Percentiles rank a stretch among this genome's conserved stretches.
Evolutionary conservation across 768 basidiomycete genomes (phyloP).

Genomic region (Boletus subcaerulescens): DNA sequence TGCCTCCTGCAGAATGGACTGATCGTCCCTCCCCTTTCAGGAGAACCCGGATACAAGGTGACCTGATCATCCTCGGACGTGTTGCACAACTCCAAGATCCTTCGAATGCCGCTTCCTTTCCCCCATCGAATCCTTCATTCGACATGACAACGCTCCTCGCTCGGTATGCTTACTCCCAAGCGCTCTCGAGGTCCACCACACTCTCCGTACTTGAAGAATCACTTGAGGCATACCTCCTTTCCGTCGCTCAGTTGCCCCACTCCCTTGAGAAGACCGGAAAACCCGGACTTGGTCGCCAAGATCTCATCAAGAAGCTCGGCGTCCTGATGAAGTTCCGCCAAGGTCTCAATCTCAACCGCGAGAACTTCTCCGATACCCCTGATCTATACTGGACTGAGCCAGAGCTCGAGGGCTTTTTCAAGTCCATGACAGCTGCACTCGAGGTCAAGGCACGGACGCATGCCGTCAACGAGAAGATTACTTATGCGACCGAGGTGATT

Average conservation of each 20-base stretch:
- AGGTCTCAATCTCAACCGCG: slow-evolving; percentile 83
- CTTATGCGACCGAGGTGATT: slow-evolving; percentile 74
- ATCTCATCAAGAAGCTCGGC: slow-evolving; percentile 89
- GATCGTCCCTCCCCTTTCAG: slow-evolving; percentile 38
- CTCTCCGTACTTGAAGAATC: slow-evolving; percentile 85
- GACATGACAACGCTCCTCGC: slow-evolving; percentile 75
- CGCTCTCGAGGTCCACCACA: slow-evolving; percentile 84
- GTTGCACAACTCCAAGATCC: slow-evolving; percentile 56
- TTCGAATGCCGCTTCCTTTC: slow-evolving; percentile 41
- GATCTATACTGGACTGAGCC: slow-evolving; percentile 97
- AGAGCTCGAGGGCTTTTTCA: slow-evolving; percentile 85
- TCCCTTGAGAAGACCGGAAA: slow-evolving; percentile 76
- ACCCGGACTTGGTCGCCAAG: slow-evolving; percentile 75
- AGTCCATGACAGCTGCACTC: slow-evolving; percentile 77
- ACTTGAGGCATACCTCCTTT: slow-evolving; percentile 78
- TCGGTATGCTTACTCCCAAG: slow-evolving; percentile 90
- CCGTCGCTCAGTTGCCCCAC: slow-evolving; percentile 77
- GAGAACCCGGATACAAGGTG: slow-evolving; percentile 84
- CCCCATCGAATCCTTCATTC: slow-evolving; percentile 50
- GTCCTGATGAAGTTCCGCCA: slow-evolving; percentile 91
- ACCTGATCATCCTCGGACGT: slow-evolving; percentile 85
- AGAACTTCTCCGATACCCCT: slow-evolving; percentile 85
- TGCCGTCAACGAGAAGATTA: slow-evolving; percentile 88
- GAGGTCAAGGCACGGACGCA: slow-evolving; percentile 82
- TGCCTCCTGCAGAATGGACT: background rate